Base-by-base conservation (phyloP, 2,329 filamentous ascomycete species). In the Penicillium sp. region DNA sequence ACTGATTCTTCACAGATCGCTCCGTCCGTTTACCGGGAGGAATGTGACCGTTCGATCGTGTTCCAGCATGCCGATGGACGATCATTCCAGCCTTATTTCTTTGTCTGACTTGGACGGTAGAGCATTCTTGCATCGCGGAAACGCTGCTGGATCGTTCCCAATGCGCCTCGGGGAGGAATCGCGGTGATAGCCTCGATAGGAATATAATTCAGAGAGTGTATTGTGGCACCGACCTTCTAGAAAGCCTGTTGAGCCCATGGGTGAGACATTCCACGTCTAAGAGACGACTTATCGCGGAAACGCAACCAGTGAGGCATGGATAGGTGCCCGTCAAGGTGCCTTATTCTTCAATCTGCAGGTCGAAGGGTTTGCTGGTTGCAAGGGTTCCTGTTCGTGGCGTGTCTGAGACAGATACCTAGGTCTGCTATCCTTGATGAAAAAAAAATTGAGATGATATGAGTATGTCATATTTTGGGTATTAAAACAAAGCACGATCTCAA, bases 11-110 rank as follows among this genome's bases (percentile, higher is more conserved):
- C 22, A 18, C 43, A 33, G 54, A 53, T 58, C 47, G 46, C 31
- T 27, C 55, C 24, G 44, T 54, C 50, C 51, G 31, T 44, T 55
- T 56, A 36, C 44, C 50, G 50, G 27, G 43, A 60, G 41, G 65
- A 66, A 66, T 64, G 58, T 16, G 41, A 60, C 57, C 62, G 44
- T 52, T 41, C 62, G 60, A 65, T 64, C 58, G 64, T 62, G 50
- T 39, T 35, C 36, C 33, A 43, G 43, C 31, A 60, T 60, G 43
- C 37, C 39, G 37, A 58, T 56, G 35, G 13, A 19, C 14, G 37
- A 49, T 35, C 46, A 36, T 54, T 52, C 11, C 33, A 54, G 37
- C 22, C 11, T 47, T 50, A 46, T 39, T 47, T 55, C 39, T 16
- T 39, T 13, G 11, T 56, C 44, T 13, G 18, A 16, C 19, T 16